Percentiles rank a stretch among this genome's conserved stretches.
These are phyloP conservation scores for Tolypocladium amazonense DNA, from an alignment of 2,329 filamentous ascomycete species.

Conservation along the genomic window DNA sequence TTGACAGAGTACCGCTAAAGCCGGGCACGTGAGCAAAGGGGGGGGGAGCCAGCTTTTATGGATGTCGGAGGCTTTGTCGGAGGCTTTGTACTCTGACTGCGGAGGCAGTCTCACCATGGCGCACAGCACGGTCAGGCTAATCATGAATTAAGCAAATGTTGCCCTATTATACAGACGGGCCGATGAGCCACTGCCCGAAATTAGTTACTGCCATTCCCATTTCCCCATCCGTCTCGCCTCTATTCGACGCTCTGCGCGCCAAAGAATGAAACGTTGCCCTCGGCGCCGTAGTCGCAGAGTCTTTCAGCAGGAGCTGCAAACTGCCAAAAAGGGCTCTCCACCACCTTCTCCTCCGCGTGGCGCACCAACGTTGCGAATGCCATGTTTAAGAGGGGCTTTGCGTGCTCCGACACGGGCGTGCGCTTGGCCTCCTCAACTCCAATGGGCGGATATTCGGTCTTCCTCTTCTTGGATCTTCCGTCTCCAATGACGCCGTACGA, in stretches of 20 bases:
- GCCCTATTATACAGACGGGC: conserved; percentile 1
- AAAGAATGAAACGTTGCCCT: neutral
- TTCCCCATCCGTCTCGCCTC: neutral
- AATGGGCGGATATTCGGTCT: conserved; percentile 16
- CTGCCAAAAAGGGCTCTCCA: neutral
- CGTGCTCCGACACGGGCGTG: conserved; percentile 26
- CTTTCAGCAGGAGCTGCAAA: neutral
- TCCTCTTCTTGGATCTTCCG: conserved; percentile 17
- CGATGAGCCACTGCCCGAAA: neutral
- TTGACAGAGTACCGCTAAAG: conserved; percentile 56
- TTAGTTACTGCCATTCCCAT: neutral
- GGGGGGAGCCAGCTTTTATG: too few relatives aligned
- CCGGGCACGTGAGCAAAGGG: conserved; percentile 28
- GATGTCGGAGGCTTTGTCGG: too few relatives aligned
- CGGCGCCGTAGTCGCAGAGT: neutral
- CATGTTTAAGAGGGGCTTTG: conserved; percentile 31
- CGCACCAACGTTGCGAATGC: conserved; percentile 20
- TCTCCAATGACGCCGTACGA: conserved; percentile 27
- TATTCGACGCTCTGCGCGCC: neutral
- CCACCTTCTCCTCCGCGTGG: neutral
- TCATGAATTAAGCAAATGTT: neutral
- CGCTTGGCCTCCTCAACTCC: conserved; percentile 25
- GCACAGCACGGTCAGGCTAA: neutral
- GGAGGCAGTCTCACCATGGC: too few relatives aligned
- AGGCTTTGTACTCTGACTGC: too few relatives aligned